Evolutionary conservation across 2,329 filamentous ascomycete genomes (phyloP), one percentile per base, ranked within the genome.

Genomic region (Ceratocystis eucalypticola): DNA sequence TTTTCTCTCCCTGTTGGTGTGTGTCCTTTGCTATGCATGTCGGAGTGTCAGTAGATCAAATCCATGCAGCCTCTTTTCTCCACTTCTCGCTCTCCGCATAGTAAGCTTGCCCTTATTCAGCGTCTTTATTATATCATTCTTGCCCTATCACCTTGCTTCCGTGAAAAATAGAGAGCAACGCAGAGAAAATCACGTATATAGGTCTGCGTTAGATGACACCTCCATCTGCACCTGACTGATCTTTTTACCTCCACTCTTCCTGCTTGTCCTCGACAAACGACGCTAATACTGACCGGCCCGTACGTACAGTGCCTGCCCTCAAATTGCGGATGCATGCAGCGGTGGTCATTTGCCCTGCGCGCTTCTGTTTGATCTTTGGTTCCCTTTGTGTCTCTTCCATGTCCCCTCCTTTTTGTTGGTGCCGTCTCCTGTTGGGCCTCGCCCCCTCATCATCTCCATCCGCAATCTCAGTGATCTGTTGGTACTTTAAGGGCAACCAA

Each of bases 11-110:
- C 45, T 20, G 17, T 8, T 20, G 17, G 45, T 20, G 53, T 30
- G 45, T 20, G 53, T 30, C 53, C 25, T 57, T 57, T 30, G 53
- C n/a, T 62, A 62, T 62, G 59, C 59, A 62, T 22, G 59, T 46
- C 33, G 44, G 59, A 62, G 44, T 62, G 59, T 62, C 59, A 62
- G 44, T 41, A 62, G 44, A 33, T 46, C 12, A 15, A 37, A 22
- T 62, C 6, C 15, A 62, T 62, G 33, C 20, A 62, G 59, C 59
- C 44, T 41, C 59, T 62, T 62, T 62, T 46, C 44, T 62, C 59
- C 10, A 10, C 15, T 62, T 62, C 44, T 61, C 55, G 6, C 17
- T 44, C 10, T 12, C n/a, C 5, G 20, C 5, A 15, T 30, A 17
- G 10, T 33, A 28, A 12, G 53, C 53, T 22, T 50, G 46, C n/a